Evolutionary conservation across 805 yeast genomes (phyloP), one percentile per base, ranked within the genome.

Genomic region (Spathaspora girioi): DNA sequence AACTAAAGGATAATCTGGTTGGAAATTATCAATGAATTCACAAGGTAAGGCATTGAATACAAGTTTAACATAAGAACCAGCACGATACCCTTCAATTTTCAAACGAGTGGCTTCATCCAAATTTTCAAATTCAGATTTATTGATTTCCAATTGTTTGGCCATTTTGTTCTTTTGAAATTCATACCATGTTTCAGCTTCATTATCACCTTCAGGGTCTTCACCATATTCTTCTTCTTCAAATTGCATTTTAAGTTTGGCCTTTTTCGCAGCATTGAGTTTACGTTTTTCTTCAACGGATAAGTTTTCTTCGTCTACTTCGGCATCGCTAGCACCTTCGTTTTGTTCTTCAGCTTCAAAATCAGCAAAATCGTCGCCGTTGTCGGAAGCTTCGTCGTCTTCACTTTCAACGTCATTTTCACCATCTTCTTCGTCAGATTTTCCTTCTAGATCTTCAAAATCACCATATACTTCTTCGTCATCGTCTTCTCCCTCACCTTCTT

Each of bases 121-220:
- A 43, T 79, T 77, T 17, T 82, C 86, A 51, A 82, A 77, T 65
- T 86, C 92, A 9, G 89, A 81, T 66, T 89, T 88, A 69, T 94
- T 96, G 70, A 96, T 91, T 55, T 93, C 98, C 56, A 89, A 73
- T 71, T 94, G 99, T 67, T 94, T 93, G 51, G 97, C 91, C 84
- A 96, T 92, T 63, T 92, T 93, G 54, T 96, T 96, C 74, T 94
- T 94, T 68, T 94, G 97, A 68, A 87, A 83, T 66, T 93, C 98
- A 66, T 93, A 94, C 99, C 99, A 94, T 0, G 97, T 91, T 61
- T 93, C 97, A 51, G 89, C 90, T 63, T 88, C 96, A 19, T 68
- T 66, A 47, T 65, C 71, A 50, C 81, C 86, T 64, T 88, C 91
- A 11, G 89, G 89, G 56, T 89, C 96, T 52, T 75, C 79, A 11